Percentiles rank a stretch among this genome's conserved stretches.
These are phyloP conservation scores for Seiridium unicorne DNA, from an alignment of 2,329 filamentous ascomycete genomes.

Conservation along the genomic window DNA sequence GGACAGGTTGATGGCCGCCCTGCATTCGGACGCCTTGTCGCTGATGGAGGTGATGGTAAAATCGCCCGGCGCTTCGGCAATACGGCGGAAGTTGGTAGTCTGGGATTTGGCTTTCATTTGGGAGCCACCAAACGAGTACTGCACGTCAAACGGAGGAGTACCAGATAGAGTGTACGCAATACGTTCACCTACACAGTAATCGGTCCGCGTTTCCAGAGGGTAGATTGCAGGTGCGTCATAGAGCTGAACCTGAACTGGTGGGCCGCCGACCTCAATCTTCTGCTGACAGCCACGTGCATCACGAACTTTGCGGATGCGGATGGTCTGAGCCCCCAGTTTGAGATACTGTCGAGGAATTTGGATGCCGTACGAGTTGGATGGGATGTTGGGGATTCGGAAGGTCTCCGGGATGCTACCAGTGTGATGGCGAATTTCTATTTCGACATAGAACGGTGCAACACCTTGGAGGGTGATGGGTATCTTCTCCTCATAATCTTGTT, in stretches of 20 bases:
- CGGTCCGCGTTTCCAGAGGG: slow-evolving; percentile 75
- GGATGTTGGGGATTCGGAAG: slow-evolving; percentile 78
- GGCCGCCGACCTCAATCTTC: slow-evolving; percentile 67
- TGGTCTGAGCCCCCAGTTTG: slow-evolving; percentile 82
- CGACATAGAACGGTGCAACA: slow-evolving; percentile 81
- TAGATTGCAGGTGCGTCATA: slow-evolving; percentile 92
- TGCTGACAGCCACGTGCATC: slow-evolving; percentile 85
- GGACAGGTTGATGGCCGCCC: slow-evolving; percentile 71
- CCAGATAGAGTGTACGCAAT: slow-evolving; percentile 90
- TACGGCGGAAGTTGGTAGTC: slow-evolving; percentile 84
- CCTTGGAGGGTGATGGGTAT: slow-evolving; percentile 87
- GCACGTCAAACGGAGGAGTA: slow-evolving; percentile 86
- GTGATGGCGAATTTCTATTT: slow-evolving; percentile 91
- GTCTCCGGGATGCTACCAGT: slow-evolving; percentile 76
- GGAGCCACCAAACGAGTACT: slow-evolving; percentile 82
- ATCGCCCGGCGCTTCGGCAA: slow-evolving; percentile 85
- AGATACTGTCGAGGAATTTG: slow-evolving; percentile 82
- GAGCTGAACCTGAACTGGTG: slow-evolving; percentile 85
- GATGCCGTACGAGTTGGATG: slow-evolving; percentile 71
- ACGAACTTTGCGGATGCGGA: slow-evolving; percentile 86
- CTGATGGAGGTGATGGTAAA: slow-evolving; percentile 86
- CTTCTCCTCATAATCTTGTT: slow-evolving; percentile 76
- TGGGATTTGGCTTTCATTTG: slow-evolving; percentile 75
- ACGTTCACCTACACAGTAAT: slow-evolving; percentile 95
- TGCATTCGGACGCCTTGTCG: slow-evolving; percentile 86